Conservation (phyloP, 2,329 filamentous ascomycete species). For the Aspergillus chevalieri region DNA sequence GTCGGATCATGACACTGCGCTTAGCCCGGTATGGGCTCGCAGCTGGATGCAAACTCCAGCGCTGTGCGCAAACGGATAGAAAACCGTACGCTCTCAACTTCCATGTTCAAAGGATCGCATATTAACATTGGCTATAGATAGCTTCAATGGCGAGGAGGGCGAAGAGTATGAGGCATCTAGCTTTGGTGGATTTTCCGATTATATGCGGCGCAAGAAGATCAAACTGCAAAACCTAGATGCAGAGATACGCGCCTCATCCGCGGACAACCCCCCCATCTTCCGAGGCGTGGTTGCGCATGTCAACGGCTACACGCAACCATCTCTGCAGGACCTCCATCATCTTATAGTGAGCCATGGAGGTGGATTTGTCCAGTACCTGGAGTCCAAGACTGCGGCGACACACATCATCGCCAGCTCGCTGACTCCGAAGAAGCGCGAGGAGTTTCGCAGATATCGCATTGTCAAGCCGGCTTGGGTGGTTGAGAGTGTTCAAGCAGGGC, state of each 20-base stretch:
- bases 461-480: conserved; percentile 93
- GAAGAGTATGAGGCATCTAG: conserved; percentile 85
- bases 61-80: conserved; percentile 59
- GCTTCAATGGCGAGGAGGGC: conserved; percentile 72
- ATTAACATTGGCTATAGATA: conserved; percentile 41
- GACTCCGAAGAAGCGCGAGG: conserved; percentile 86
- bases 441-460: conserved; percentile 81
- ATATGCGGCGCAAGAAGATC: conserved; percentile 91
- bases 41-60: conserved; percentile 54
- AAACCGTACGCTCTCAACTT: conserved; percentile 36
- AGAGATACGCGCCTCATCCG: conserved; percentile 63
- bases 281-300: conserved; percentile 85
- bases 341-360: conserved; percentile 91
- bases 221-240: conserved; percentile 94
- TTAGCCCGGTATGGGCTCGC: conserved; percentile 52
- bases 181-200: conserved; percentile 86
- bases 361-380: conserved; percentile 87
- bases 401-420: conserved; percentile 90
- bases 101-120: conserved; percentile 1
- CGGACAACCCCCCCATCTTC: conserved; percentile 76
- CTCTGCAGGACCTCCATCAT: conserved; percentile 78
- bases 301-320: conserved; percentile 93
- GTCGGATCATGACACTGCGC: conserved; percentile 14
- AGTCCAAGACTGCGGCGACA: conserved; percentile 89
- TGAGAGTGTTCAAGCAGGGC: conserved; percentile 77